Evolutionary conservation across 805 yeast species (phyloP).

Genomic region (Lipomyces kockii): DNA sequence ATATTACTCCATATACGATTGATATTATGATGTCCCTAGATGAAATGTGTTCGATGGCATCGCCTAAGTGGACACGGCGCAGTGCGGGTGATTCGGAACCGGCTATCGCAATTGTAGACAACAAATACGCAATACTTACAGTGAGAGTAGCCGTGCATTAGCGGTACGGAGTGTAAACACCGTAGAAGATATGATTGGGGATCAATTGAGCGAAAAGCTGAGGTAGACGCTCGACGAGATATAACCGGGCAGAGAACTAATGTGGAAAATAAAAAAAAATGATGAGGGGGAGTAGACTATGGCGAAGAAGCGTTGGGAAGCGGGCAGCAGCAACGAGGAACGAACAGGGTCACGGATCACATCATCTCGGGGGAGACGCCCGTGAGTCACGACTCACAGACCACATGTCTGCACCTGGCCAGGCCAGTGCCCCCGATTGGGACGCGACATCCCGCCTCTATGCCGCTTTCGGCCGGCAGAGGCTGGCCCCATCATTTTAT

Average conservation of each 20-base stretch:
- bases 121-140: conserved; percentile 5
- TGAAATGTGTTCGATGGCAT: background rate
- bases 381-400: conserved; percentile 8
- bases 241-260: background rate
- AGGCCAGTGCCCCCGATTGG: background rate
- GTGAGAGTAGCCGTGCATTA: conserved; percentile 15
- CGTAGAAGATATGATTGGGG: background rate
- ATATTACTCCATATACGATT: background rate
- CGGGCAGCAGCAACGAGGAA: conserved; percentile 2
- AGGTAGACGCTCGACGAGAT: conserved; percentile 1
- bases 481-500: background rate
- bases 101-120: background rate
- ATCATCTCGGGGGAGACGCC: background rate
- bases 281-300: background rate
- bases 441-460: background rate
- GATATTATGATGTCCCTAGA: background rate
- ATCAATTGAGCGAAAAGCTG: background rate
- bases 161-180: background rate
- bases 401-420: conserved; percentile 5
- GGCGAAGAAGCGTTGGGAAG: conserved; percentile 4
- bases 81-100: background rate
- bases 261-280: background rate
- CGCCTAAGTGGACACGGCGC: background rate
- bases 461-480: background rate
- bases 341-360: conserved; percentile 10